These are phyloP conservation scores for Ambrosia hybrid DNA, from an alignment of 140 eudicot genomes.

Conservation along the genomic window DNA sequence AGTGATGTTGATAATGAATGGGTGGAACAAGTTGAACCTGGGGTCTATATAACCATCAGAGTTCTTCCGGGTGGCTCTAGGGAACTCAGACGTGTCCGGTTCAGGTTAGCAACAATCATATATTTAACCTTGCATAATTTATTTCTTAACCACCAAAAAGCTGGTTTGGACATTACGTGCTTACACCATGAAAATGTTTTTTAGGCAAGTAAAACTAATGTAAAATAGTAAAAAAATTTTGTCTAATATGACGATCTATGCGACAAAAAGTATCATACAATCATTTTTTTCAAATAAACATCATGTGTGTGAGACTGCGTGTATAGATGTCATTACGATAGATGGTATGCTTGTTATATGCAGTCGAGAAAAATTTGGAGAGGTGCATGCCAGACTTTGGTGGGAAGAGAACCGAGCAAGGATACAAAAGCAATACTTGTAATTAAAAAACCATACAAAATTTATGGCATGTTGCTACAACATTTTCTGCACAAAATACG, in stretches of 20 bases:
- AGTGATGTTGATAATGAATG: constrained; percentile 88
- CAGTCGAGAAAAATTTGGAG: constrained; percentile 72
- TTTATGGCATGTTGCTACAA: neutral
- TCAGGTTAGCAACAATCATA: constrained; percentile 55
- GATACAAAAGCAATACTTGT: constrained; percentile 58
- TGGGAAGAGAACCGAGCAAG: constrained; percentile 78
- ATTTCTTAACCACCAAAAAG: neutral
- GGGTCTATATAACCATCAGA: constrained; percentile 84
- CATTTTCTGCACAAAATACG: neutral
- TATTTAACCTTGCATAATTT: neutral
- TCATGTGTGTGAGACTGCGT: neutral
- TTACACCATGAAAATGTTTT: neutral
- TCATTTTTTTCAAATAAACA: neutral
- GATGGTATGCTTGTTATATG: constrained; percentile 21
- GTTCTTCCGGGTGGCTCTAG: constrained; percentile 73
- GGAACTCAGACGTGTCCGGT: constrained; percentile 88
- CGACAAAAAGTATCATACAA: neutral
- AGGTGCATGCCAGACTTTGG: constrained; percentile 70
- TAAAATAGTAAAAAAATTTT: too few species aligned
- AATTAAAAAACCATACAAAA: constrained; percentile 16
- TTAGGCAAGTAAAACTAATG: neutral
- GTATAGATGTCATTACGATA: neutral
- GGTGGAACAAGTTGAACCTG: constrained; percentile 96
- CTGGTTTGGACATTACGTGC: neutral
- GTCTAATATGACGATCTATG: neutral